A percentile compares a stretch with the other conserved stretches of the same genome.
These are phyloP conservation scores for Rosa hybrid DNA, from an alignment of 331 rosid species.

Conservation along the genomic window DNA sequence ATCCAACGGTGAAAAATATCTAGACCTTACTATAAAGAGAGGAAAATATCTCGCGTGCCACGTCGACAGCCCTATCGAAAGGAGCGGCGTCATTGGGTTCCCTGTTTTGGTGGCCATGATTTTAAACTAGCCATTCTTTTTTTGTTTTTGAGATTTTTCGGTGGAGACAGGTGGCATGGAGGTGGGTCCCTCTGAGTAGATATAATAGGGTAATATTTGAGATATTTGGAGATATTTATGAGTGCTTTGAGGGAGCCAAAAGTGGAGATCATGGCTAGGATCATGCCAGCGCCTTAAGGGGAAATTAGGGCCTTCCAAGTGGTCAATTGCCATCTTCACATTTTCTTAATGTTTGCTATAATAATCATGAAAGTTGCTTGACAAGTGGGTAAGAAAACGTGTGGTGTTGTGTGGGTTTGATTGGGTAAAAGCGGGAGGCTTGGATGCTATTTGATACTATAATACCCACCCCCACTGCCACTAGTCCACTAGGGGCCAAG, in stretches of 20 bases:
- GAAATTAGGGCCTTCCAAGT: background rate
- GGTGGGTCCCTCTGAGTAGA: constrained; percentile 11
- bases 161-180: constrained; percentile 1
- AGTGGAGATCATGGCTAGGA: background rate
- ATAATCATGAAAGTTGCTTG: background rate
- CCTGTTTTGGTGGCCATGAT: constrained; percentile 43
- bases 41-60: constrained; percentile 58
- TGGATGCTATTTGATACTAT: background rate
- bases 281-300: background rate
- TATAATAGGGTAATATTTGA: background rate
- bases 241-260: background rate
- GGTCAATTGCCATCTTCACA: background rate
- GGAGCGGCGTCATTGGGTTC: constrained; percentile 39
- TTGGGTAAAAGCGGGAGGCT: background rate
- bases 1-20: constrained; percentile 49
- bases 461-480: background rate
- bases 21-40: background rate
- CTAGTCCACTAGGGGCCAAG: background rate
- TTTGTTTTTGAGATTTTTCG: background rate
- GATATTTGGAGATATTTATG: constrained; percentile 15
- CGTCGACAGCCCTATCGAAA: constrained; percentile 53
- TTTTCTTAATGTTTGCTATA: background rate
- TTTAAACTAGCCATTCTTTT: background rate
- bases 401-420: constrained; percentile 1
- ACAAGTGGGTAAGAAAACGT: background rate